These are phyloP conservation scores for Boletus albobrunnescens DNA, from an alignment of 1,284 basidiomycete genomes.

Conservation along the genomic window DNA sequence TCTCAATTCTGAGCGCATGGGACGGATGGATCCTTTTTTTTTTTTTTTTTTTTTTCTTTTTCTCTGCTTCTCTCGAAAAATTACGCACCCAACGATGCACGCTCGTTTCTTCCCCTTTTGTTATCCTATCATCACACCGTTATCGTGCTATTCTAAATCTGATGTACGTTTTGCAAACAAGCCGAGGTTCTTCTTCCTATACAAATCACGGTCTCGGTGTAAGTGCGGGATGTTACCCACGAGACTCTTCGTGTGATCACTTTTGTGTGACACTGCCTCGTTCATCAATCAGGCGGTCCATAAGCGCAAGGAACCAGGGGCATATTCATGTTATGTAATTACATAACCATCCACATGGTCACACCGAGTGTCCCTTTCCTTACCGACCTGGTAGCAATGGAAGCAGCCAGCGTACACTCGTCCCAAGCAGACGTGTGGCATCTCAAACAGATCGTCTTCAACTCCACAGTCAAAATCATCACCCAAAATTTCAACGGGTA, in stretches of 20 bases:
- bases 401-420: conserved; percentile 20
- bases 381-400: too few species aligned
- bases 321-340: too few species aligned
- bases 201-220: too few species aligned
- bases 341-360: too few species aligned
- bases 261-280: too few species aligned
- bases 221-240: too few species aligned
- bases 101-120: conserved; percentile 4
- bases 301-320: not conserved
- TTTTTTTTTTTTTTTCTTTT: not conserved
- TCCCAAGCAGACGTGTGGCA: conserved; percentile 71
- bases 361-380: too few species aligned
- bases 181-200: not conserved
- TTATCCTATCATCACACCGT: not conserved
- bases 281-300: too few species aligned
- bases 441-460: conserved; percentile 66
- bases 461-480: conserved; percentile 56
- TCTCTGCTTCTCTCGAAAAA: not conserved
- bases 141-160: conserved; percentile 4
- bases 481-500: conserved; percentile 81
- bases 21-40: too few species aligned
- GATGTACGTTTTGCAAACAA: not conserved
- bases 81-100: conserved; percentile 3
- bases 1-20: too few species aligned
- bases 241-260: too few species aligned